Percentiles rank a stretch among this genome's conserved stretches.
phyloP scores from a whole-genome alignment of 179 eudicot genomes.

The Vitellaria paradoxa region DNA sequence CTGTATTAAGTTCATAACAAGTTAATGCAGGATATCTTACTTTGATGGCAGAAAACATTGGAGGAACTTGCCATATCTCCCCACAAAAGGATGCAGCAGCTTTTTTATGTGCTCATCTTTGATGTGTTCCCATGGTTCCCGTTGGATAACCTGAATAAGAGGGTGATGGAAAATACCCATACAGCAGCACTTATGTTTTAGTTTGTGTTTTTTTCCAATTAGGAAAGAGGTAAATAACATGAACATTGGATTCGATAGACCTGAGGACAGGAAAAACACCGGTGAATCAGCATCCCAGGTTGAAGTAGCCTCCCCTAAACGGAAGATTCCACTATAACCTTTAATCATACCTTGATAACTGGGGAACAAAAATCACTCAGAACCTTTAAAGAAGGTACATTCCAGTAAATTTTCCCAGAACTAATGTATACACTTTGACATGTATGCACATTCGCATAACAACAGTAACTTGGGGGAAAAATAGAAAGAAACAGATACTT shows the following conservation, averaged over 20 bases:
- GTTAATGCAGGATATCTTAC: conserved; percentile 33
- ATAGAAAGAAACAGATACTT: neutral
- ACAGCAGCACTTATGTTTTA: neutral
- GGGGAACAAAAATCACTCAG: conserved; percentile 21
- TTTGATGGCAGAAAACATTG: conserved; percentile 93
- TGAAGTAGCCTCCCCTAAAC: conserved; percentile 97
- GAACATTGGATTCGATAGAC: neutral
- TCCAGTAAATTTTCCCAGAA: neutral
- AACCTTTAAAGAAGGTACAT: neutral
- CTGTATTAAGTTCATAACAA: neutral
- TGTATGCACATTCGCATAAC: neutral
- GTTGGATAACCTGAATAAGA: conserved; percentile 68
- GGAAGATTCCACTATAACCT: conserved; percentile 91
- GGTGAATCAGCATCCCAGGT: conserved; percentile 99
- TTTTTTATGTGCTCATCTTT: conserved; percentile 82
- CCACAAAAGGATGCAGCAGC: conserved; percentile 80
- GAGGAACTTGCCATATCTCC: conserved; percentile 98
- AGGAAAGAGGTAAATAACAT: neutral
- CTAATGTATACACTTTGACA: neutral
- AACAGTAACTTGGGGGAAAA: neutral
- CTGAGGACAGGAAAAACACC: conserved; percentile 41
- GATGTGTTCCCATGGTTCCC: conserved; percentile 98
- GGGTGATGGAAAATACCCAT: neutral
- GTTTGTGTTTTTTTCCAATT: too few species aligned
- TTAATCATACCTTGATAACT: conserved; percentile 98